Base-by-base conservation (phyloP, 768 basidiomycete species). In the Lyophyllum decastes region DNA sequence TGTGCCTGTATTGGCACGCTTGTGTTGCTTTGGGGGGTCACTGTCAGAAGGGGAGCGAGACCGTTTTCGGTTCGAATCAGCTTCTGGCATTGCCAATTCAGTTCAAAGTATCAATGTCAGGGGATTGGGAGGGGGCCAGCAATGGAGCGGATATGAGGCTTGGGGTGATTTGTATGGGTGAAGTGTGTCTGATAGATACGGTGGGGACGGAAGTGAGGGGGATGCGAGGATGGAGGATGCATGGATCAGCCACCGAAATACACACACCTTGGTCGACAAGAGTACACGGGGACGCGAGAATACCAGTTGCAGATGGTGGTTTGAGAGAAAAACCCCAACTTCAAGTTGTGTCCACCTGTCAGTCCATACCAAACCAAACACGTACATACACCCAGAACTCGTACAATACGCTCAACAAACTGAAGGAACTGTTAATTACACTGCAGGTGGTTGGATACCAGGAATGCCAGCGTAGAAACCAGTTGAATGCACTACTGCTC, bases 21-120 rank as follows among this genome's bases (percentile, higher is more conserved):
- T 93, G 73, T 88, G 79, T 64, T 84, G 82, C 77, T 92, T 91
- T 69, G 86, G 86, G 68, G 87, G 81, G 68, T 92, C 90, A 71
- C 78, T 82, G 77, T 90, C 89, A 69, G 89, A 91, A 58, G 90
- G 87, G 52, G 91, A 93, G 70, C 91, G 91, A 65, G 91, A 93
- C 68, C 91, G 84, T 76, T 93, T 93, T 76, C 90, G 88, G 72
- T 80, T 90, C 64, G 82, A 80, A 79, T 92, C 90, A 80, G 84
- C 82, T 82, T 91, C 90, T 90, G 88, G 86, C 89, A 90, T 91
- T 74, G 81, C 84, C 81, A 81, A 82, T 81, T 83, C 70, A 86
- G 80, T 76, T 73, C 72, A 76, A 53, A 68, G 62, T 64, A 68
- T 68, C 60, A 66, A 68, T 54, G 63, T 65, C 57, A 70, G 62